Evolutionary conservation across 2,329 filamentous ascomycete species (phyloP).

Genomic region (Huntiella decipiens): DNA sequence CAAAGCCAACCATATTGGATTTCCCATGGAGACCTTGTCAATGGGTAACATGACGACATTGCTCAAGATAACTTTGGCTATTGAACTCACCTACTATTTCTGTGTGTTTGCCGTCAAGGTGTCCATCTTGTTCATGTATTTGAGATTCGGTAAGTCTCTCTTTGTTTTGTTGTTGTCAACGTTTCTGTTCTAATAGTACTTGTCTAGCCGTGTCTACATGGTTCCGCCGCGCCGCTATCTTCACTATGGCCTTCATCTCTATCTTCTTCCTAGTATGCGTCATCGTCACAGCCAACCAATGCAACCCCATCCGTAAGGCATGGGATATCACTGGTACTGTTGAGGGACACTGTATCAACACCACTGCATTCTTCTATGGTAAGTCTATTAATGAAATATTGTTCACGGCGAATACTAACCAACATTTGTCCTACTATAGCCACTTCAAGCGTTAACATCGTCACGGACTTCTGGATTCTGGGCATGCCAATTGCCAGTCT

Average conservation of each 20-base stretch:
- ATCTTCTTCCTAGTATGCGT: constrained; percentile 24
- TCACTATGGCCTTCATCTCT: constrained; percentile 21
- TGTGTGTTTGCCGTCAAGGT: constrained; percentile 23
- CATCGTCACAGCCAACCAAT: constrained; percentile 22
- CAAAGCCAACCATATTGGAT: constrained; percentile 14
- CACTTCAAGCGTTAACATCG: constrained; percentile 26
- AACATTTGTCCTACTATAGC: constrained; percentile 14
- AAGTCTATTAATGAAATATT: constrained; percentile 6
- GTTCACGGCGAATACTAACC: background rate
- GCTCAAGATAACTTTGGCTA: constrained; percentile 17
- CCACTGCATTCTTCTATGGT: constrained; percentile 25
- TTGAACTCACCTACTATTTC: constrained; percentile 24
- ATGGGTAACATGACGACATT: constrained; percentile 13
- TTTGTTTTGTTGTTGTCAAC: background rate
- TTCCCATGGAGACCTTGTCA: constrained; percentile 11
- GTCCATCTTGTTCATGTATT: constrained; percentile 27
- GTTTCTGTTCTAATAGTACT: background rate
- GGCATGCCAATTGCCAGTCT: constrained; percentile 26
- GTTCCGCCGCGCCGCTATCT: constrained; percentile 13
- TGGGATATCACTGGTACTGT: constrained; percentile 21
- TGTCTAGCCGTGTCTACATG: constrained; percentile 5
- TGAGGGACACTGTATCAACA: constrained; percentile 22
- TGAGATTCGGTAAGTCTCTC: constrained; percentile 22
- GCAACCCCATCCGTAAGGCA: constrained; percentile 22
- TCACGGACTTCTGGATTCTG: constrained; percentile 28